These are phyloP conservation scores for Tuber calosporum DNA, from an alignment of 495 filamentous ascomycete species.

Conservation along the genomic window DNA sequence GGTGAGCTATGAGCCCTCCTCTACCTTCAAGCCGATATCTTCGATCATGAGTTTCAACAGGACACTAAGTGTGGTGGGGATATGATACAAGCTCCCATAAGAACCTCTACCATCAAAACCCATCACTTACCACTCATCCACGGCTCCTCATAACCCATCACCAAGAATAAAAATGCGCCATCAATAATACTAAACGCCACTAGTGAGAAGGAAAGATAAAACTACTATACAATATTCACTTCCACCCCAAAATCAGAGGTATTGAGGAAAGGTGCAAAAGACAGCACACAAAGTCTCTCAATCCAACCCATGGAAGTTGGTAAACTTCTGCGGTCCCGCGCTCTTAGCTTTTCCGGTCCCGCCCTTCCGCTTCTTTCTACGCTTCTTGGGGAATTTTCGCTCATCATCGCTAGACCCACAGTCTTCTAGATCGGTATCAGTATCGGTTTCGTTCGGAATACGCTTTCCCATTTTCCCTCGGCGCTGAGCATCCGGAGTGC, in stretches of 20 bases:
- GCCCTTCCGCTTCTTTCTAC: slow-evolving; percentile 37
- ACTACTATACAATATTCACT: background rate
- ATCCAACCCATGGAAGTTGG: slow-evolving; percentile 33
- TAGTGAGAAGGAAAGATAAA: background rate
- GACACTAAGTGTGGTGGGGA: background rate
- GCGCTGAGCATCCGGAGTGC: slow-evolving; percentile 3
- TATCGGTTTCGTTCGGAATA: slow-evolving; percentile 16
- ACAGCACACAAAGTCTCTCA: background rate
- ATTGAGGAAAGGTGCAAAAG: background rate
- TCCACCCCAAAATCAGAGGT: background rate
- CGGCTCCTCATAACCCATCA: background rate
- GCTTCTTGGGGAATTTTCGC: slow-evolving; percentile 19
- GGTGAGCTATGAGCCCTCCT: background rate
- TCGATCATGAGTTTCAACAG: background rate
- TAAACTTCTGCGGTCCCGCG: slow-evolving; percentile 23
- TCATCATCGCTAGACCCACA: slow-evolving; percentile 26
- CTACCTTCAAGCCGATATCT: background rate
- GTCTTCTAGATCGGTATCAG: slow-evolving; percentile 18
- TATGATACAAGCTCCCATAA: background rate
- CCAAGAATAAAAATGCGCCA: background rate
- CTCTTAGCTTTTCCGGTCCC: slow-evolving; percentile 38
- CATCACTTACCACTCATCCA: background rate
- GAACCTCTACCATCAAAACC: background rate
- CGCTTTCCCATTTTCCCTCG: slow-evolving; percentile 15
- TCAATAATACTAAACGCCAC: background rate